Conservation (phyloP, 257 asterid genomes). For the Nicotiana benthamiana region DNA sequence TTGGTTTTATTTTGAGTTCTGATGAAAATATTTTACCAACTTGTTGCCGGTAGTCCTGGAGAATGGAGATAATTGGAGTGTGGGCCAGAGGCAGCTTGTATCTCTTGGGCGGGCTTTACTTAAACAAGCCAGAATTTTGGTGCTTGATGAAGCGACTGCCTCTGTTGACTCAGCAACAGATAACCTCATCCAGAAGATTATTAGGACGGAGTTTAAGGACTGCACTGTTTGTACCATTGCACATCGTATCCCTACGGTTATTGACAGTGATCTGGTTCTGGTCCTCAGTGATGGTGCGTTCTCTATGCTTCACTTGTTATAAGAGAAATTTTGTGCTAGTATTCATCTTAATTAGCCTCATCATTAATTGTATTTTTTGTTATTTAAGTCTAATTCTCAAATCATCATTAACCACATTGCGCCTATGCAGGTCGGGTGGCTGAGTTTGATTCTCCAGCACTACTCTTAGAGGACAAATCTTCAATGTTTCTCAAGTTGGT, state of each 20-base stretch:
- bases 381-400: not conserved
- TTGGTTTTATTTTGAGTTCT: not conserved
- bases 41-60: conserved; percentile 50
- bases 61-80: conserved; percentile 96
- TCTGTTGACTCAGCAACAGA: conserved; percentile 98
- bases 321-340: not conserved
- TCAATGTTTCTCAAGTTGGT: conserved; percentile 97
- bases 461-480: conserved; percentile 83
- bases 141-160: conserved; percentile 96
- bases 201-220: conserved; percentile 72
- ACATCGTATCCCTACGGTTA: conserved; percentile 96
- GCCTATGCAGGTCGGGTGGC: conserved; percentile 76
- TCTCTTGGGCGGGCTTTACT: conserved; percentile 92
- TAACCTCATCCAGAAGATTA: conserved; percentile 88
- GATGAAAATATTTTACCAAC: not conserved
- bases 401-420: not conserved
- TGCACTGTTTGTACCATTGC: conserved; percentile 97
- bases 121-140: conserved; percentile 83
- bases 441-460: conserved; percentile 81
- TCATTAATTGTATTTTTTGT: not conserved
- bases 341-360: not conserved
- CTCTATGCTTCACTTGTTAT: not conserved
- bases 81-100: conserved; percentile 91
- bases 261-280: conserved; percentile 89
- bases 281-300: conserved; percentile 90